Base-by-base conservation (phyloP, 805 yeast genomes). In the Kodamaea kaohsiungensis region DNA sequence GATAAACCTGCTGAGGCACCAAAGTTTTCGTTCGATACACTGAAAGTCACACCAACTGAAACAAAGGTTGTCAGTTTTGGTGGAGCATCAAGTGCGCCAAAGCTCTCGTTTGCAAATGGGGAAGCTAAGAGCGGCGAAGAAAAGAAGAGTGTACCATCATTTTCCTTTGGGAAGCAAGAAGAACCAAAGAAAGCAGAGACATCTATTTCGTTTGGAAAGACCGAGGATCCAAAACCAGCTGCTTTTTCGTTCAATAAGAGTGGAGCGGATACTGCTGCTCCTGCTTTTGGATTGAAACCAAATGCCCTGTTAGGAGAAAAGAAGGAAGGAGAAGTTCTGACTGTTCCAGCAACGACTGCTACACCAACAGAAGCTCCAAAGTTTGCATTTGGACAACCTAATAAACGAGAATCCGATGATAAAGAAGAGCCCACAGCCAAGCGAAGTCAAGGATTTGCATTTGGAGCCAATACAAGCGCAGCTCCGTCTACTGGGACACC, bases 31-130 rank as follows among this genome's bases (percentile, higher is more conserved):
- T 53, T 55, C 53, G 58, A 54, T 1, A 49, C 45, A 6, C 7
- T 42, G 16, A 33, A 3, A 19, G 27, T 7, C 13, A 16, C 38
- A 7, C 30, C 46, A 22, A 33, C 2, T 39, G 59, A 53, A 13
- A 15, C 51, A 1, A 38, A 51, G 8, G 50, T 40, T 16, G 18
- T 9, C 7, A 15, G 17, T 35, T 35, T 35, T 35, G 39, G 39
- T 38, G 42, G 15, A 7, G 15, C 45, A 9, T 16, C 45, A 40
- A 3, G 53, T 33, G 33, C 40, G 17, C 62, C 64, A 10, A 19
- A 37, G n/a, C 59, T 64, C 52, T 57, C 60, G 7, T 64, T 66
- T 51, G 10, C 35, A 8, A 30, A 30, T 30, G 69, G 67, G 1
- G 45, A 45, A 16, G 47, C 53, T 30, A 49, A 37, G 12, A 15